phyloP scores from a whole-genome alignment of 1,139 yeast genomes.

The Geotrichum cucujoidarum region DNA sequence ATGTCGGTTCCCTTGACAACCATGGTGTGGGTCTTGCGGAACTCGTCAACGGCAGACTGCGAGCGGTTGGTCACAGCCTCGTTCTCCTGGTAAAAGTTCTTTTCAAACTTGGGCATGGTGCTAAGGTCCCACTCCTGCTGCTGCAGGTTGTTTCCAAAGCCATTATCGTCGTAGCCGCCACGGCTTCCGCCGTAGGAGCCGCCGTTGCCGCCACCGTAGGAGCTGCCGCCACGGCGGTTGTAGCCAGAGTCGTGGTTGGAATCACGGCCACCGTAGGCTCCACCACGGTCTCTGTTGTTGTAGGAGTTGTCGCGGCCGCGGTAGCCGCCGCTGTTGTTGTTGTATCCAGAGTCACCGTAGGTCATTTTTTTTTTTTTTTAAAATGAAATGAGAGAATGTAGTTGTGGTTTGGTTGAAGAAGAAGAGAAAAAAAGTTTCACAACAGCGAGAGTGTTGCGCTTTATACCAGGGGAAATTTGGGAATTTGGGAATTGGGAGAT shows the following conservation, averaged over 20 bases:
- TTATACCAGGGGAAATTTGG: not conserved
- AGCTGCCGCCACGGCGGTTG: conserved; percentile 23
- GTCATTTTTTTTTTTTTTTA: conserved; percentile 14
- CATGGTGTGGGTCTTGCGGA: conserved; percentile 85
- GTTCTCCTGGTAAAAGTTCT: conserved; percentile 88
- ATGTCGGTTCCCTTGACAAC: conserved; percentile 74
- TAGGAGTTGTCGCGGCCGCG: conserved; percentile 31
- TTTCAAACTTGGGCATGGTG: conserved; percentile 82
- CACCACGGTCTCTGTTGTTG: conserved; percentile 40
- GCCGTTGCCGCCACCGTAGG: conserved; percentile 11
- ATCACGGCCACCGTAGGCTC: conserved; percentile 29
- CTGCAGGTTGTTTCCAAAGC: conserved; percentile 53
- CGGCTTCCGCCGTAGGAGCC: conserved; percentile 33
- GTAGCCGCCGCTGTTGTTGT: conserved; percentile 26
- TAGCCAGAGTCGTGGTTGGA: conserved; percentile 18
- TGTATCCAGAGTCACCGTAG: conserved; percentile 19
- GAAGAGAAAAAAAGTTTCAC: not conserved
- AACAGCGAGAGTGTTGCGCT: not conserved
- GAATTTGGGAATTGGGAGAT: not conserved
- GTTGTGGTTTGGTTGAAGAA: not conserved
- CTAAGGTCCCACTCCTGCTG: conserved; percentile 79
- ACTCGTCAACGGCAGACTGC: conserved; percentile 62
- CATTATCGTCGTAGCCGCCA: conserved; percentile 38
- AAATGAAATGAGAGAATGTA: conserved; percentile 2
- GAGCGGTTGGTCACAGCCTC: conserved; percentile 70